Evolutionary conservation across 2,329 filamentous ascomycete species (phyloP).

Genomic region (Macrophomina pseudophaseolina): DNA sequence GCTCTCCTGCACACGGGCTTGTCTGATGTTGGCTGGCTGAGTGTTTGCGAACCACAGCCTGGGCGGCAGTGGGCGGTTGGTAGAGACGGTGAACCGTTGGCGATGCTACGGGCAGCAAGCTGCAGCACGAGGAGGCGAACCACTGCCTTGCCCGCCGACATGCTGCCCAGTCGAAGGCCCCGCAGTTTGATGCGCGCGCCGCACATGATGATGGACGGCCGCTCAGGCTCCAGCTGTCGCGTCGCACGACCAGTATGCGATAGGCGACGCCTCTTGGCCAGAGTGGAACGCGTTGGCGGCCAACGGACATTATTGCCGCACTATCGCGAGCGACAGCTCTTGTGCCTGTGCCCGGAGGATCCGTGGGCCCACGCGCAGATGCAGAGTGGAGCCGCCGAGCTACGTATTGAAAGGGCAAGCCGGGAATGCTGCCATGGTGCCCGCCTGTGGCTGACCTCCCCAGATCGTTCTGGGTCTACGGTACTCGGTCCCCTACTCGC

Average conservation of each 20-base stretch:
- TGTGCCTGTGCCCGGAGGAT: constrained; percentile 18
- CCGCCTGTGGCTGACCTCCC: constrained; percentile 20
- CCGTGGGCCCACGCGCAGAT: not conserved
- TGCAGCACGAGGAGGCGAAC: constrained; percentile 14
- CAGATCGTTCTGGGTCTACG: constrained; percentile 17
- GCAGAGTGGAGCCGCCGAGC: constrained; percentile 22
- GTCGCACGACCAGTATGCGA: constrained; percentile 13
- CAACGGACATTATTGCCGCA: constrained; percentile 7
- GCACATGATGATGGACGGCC: constrained; percentile 13
- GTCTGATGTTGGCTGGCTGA: not conserved
- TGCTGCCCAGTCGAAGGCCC: constrained; percentile 2
- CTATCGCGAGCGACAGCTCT: constrained; percentile 10
- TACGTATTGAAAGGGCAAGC: constrained; percentile 25
- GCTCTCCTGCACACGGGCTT: not conserved
- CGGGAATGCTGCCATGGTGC: constrained; percentile 16
- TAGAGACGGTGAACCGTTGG: constrained; percentile 11
- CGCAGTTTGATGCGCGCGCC: constrained; percentile 6
- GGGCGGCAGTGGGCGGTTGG: not conserved
- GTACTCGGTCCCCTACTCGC: constrained; percentile 10
- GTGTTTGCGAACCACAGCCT: not conserved
- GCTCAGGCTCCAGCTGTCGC: not conserved
- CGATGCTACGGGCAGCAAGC: constrained; percentile 3
- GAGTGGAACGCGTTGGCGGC: not conserved
- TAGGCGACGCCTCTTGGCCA: not conserved
- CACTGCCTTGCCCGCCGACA: not conserved